phyloP scores from a whole-genome alignment of 306 rosid species.

The Cucumis sativus region Cucumber_9930_V3 NC_026655.2:31275001-31275500 shows the following conservation, averaged over 20 bases:
- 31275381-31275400: slow-evolving; percentile 1
- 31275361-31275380: background rate
- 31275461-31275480: background rate
- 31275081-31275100: slow-evolving; percentile 42
- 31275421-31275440: background rate
- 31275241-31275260: slow-evolving; percentile 36
- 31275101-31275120: slow-evolving; percentile 41
- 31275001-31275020: slow-evolving; percentile 41
- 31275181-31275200: slow-evolving; percentile 35
- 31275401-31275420: background rate
- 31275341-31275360: background rate
- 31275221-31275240: slow-evolving; percentile 30
- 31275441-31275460: background rate
- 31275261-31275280: slow-evolving; percentile 48
- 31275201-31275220: slow-evolving; percentile 33
- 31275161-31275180: slow-evolving; percentile 32
- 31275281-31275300: slow-evolving; percentile 46
- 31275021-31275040: slow-evolving; percentile 38
- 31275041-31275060: slow-evolving; percentile 43
- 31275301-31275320: slow-evolving; percentile 36
- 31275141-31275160: slow-evolving; percentile 5
- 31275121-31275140: slow-evolving; percentile 11
- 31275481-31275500: background rate
- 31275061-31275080: slow-evolving; percentile 37
- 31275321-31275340: background rate